Base-by-base conservation (phyloP, 1,284 basidiomycete genomes). In the Trametes versicolor region DNA sequence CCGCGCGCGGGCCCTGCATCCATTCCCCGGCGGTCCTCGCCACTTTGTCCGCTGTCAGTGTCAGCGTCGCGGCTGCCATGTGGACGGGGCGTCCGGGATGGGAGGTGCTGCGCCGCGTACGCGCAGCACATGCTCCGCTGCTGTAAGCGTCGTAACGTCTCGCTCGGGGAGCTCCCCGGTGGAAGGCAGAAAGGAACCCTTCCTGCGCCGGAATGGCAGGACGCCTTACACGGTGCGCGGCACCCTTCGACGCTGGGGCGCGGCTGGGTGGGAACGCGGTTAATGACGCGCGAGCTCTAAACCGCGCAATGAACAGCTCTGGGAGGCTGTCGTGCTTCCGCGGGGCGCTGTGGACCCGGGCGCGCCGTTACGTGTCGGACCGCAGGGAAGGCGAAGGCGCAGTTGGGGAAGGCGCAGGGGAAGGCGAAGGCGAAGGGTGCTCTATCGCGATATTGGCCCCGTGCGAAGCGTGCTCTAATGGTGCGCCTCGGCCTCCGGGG, bases 391-490 rank as follows among this genome's bases (percentile, higher is more conserved):
- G 37, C 12, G 37, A 39, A 39, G 29, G 29, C 29, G 29, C 29
- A 32, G n/a, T n/a, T n/a, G n/a, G n/a, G n/a, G n/a, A n/a, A n/a
- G 29, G 13, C 37, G 37, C 12, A 17, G 15, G 15, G 37, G 21
- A 21, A 21, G 21, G 23, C 21, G 48, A 48, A 23, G n/a, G n/a
- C n/a, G 29, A 32, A 32, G 21, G 21, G 45, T 25, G 45, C 45
- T 48, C 45, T 48, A 48, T 25, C n/a, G 17, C 29, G 51, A 2
- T 23, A 23, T 4, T 34, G n/a, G 19, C 2, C n/a, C 32, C 51
- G 51, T 6, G 37, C 36, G 52, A 53, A 53, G 52, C 36, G 52
- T 56, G 54, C 54, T 56, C 54, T 56, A 56, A 25, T 21, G 21
- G 37, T 21, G 52, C 29, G 32, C 27, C 10, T 6, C 19, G 49